Conservation (phyloP, 2,329 filamentous ascomycete genomes). For the Xylariomycetidae sp. region DNA sequence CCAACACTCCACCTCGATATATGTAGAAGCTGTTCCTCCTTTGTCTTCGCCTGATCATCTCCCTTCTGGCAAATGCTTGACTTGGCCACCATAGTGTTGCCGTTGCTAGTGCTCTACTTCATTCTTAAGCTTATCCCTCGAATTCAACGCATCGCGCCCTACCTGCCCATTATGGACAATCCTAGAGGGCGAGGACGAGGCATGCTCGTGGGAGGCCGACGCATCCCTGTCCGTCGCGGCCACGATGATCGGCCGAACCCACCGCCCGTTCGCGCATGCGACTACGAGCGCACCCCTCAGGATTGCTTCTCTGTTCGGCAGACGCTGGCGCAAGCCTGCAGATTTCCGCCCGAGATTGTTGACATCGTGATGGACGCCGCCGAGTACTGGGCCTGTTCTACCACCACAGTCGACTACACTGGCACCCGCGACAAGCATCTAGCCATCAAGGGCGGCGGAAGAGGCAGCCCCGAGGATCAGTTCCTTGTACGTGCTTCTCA, state of each 20-base stretch:
- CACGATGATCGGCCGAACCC: slow-evolving; percentile 6
- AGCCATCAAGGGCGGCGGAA: slow-evolving; percentile 13
- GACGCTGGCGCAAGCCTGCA: slow-evolving; percentile 36
- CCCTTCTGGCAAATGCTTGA: too few relatives aligned
- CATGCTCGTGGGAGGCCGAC: slow-evolving; percentile 9
- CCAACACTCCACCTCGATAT: too few relatives aligned
- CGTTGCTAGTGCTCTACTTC: too few relatives aligned
- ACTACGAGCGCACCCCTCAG: slow-evolving; percentile 15
- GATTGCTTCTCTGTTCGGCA: slow-evolving; percentile 46
- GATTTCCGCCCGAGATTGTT: slow-evolving; percentile 49
- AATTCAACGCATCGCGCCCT: not conserved
- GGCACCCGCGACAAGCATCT: slow-evolving; percentile 5
- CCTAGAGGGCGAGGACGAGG: slow-evolving; percentile 13
- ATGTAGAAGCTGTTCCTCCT: too few relatives aligned
- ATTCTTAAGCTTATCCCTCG: too few relatives aligned
- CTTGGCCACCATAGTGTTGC: too few relatives aligned
- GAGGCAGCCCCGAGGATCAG: slow-evolving; percentile 25
- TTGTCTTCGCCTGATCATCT: too few relatives aligned
- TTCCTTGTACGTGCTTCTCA: slow-evolving; percentile 31
- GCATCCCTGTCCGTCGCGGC: slow-evolving; percentile 1
- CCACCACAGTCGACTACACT: slow-evolving; percentile 25
- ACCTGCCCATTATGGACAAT: slow-evolving; percentile 14
- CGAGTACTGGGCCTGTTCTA: slow-evolving; percentile 56
- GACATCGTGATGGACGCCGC: slow-evolving; percentile 52
- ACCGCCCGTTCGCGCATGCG: too few relatives aligned